Evolutionary conservation across 2,329 filamentous ascomycete genomes (phyloP).

Genomic region (Penicillium rolfsii): DNA sequence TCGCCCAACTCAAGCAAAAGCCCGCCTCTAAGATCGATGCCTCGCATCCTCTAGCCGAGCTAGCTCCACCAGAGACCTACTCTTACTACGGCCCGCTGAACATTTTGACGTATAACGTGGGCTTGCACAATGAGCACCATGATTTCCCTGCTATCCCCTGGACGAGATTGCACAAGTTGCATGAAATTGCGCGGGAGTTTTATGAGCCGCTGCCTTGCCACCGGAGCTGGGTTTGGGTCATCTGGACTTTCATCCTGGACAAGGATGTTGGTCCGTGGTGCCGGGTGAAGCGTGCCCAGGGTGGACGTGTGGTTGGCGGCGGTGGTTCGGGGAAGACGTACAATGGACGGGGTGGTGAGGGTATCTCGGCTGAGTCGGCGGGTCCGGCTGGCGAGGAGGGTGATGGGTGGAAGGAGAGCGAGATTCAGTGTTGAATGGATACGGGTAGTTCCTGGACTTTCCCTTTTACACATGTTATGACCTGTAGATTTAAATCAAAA

Average conservation of each 20-base stretch:
- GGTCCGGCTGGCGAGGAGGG: constrained; percentile 52
- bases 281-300: constrained; percentile 87
- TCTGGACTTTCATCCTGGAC: constrained; percentile 95
- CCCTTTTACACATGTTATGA: constrained; percentile 8
- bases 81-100: constrained; percentile 96
- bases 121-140: constrained; percentile 97
- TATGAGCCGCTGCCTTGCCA: constrained; percentile 86
- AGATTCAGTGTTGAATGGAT: constrained; percentile 63
- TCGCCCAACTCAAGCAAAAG: constrained; percentile 57
- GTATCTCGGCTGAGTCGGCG: constrained; percentile 48
- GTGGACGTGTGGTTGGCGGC: constrained; percentile 63
- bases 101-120: constrained; percentile 93
- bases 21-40: constrained; percentile 38
- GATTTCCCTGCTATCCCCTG: constrained; percentile 97
- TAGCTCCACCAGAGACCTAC: constrained; percentile 87
- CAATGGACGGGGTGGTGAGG: constrained; percentile 48
- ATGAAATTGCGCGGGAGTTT: constrained; percentile 83
- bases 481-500: background rate
- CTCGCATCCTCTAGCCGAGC: constrained; percentile 59
- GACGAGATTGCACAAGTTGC: constrained; percentile 78
- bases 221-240: constrained; percentile 86
- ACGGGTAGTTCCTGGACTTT: constrained; percentile 7
- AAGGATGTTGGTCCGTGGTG: constrained; percentile 87
- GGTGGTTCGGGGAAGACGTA: constrained; percentile 30
- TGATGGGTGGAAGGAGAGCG: constrained; percentile 68